Conservation (phyloP, 2,329 filamentous ascomycete genomes). For the Diaporthe destruens region DNA sequence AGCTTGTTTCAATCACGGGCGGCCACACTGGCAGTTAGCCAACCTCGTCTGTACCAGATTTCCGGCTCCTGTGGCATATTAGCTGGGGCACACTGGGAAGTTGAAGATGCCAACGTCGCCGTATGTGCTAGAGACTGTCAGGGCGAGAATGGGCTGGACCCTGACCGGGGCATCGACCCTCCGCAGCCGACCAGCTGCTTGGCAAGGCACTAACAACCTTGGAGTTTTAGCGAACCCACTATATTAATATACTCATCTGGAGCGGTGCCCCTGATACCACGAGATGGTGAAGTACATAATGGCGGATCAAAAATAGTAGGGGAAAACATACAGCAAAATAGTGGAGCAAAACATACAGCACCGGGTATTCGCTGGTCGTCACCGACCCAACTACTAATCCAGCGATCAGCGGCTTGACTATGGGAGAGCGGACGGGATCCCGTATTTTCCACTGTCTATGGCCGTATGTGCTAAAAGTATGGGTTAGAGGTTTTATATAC, state of each 20-base stretch:
- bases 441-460: too few species aligned
- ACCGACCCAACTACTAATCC: too few species aligned
- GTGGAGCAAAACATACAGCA: too few species aligned
- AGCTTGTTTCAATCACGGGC: conserved; percentile 6
- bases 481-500: too few species aligned
- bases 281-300: too few species aligned
- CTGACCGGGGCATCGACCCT: not conserved
- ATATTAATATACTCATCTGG: not conserved
- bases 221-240: not conserved
- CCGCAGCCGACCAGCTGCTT: not conserved
- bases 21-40: not conserved
- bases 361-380: too few species aligned
- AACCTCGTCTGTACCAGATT: not conserved
- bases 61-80: too few species aligned
- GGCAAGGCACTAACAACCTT: conserved; percentile 14
- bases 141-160: not conserved
- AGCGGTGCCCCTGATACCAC: not conserved
- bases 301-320: too few species aligned
- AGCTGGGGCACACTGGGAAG: not conserved
- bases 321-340: too few species aligned
- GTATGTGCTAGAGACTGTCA: not conserved
- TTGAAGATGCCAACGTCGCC: not conserved
- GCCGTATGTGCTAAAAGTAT: too few species aligned
- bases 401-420: too few species aligned
- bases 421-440: too few species aligned